phyloP scores from a whole-genome alignment of 1,284 basidiomycete species.

The Lignosus rhinocerotis region DNA sequence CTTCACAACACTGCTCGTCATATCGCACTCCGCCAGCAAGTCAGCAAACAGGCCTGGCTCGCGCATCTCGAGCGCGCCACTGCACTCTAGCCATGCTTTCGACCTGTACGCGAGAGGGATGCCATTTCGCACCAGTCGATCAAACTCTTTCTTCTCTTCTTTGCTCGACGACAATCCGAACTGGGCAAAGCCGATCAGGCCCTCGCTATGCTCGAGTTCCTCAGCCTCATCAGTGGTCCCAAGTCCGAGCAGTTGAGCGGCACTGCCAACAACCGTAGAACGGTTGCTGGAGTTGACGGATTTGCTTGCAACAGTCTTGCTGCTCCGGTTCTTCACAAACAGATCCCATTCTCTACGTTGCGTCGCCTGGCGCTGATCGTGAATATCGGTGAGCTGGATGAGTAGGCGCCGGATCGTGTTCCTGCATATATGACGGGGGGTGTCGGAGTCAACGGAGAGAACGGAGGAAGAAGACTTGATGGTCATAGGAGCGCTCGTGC shows the following conservation, averaged over 20 bases:
- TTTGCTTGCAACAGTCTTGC: conserved; percentile 45
- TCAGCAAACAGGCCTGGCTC: conserved; percentile 93
- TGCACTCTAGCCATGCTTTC: conserved; percentile 92
- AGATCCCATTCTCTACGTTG: conserved; percentile 86
- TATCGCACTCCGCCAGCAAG: conserved; percentile 62
- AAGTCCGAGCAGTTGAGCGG: conserved; percentile 64
- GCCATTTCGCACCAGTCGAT: conserved; percentile 77
- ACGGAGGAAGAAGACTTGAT: conserved; percentile 47
- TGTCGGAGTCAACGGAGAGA: conserved; percentile 54
- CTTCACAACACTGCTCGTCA: conserved; percentile 56
- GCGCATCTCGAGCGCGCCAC: conserved; percentile 86
- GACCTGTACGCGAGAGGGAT: conserved; percentile 88
- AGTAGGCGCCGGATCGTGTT: conserved; percentile 79
- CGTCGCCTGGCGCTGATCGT: conserved; percentile 78
- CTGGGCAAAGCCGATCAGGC: conserved; percentile 86
- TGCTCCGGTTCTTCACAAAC: conserved; percentile 74
- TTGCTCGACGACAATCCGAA: conserved; percentile 73
- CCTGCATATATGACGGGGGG: conserved; percentile 70
- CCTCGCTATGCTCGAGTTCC: conserved; percentile 72
- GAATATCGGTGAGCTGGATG: conserved; percentile 81
- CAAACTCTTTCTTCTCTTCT: conserved; percentile 82
- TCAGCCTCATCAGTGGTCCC: conserved; percentile 64
- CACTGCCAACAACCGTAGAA: conserved; percentile 36
- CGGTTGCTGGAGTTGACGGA: conserved; percentile 29
- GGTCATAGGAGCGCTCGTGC: conserved; percentile 28